Percentiles rank a stretch among this genome's conserved stretches.
Evolutionary conservation across 2,329 filamentous ascomycete species (phyloP).

Genomic region (Fusarium goolgardi): DNA sequence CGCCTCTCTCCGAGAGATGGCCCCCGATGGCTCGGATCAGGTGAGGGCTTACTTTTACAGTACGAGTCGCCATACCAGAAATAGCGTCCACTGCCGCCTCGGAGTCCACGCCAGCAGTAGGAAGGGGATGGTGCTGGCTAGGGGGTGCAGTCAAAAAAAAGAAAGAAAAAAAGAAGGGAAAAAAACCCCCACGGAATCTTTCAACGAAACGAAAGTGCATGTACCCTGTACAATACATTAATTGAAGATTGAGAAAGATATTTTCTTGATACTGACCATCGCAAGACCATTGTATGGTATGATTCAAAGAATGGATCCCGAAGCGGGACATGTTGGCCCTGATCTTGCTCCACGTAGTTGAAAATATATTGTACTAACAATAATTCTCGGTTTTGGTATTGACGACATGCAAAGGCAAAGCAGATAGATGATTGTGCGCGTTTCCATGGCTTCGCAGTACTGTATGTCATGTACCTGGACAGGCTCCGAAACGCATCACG

Average conservation of each 20-base stretch:
- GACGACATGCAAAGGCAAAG: conserved; percentile 20
- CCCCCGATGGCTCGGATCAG: conserved; percentile 40
- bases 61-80: conserved; percentile 42
- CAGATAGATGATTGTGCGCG: conserved; percentile 19
- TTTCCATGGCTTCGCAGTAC: conserved; percentile 2
- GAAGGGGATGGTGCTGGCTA: conserved; percentile 1
- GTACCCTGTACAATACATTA: not conserved
- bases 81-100: conserved; percentile 46
- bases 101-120: conserved; percentile 35
- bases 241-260: not conserved
- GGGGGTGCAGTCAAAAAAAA: conserved; percentile 1
- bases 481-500: not conserved
- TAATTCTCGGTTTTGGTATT: not conserved
- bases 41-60: conserved; percentile 31
- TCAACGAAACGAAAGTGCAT: not conserved
- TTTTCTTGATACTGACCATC: not conserved
- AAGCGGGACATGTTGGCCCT: not conserved
- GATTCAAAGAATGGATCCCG: not conserved
- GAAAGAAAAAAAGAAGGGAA: not conserved
- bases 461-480: conserved; percentile 12
- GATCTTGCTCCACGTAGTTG: not conserved
- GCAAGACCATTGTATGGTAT: not conserved
- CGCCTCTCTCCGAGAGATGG: conserved; percentile 38
- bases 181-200: not conserved
- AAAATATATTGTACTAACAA: not conserved